Percentiles rank a stretch among this genome's conserved stretches.
These are phyloP conservation scores for Arbutus unedo DNA, from an alignment of 148 eudicot genomes.

Conservation along the genomic window DNA sequence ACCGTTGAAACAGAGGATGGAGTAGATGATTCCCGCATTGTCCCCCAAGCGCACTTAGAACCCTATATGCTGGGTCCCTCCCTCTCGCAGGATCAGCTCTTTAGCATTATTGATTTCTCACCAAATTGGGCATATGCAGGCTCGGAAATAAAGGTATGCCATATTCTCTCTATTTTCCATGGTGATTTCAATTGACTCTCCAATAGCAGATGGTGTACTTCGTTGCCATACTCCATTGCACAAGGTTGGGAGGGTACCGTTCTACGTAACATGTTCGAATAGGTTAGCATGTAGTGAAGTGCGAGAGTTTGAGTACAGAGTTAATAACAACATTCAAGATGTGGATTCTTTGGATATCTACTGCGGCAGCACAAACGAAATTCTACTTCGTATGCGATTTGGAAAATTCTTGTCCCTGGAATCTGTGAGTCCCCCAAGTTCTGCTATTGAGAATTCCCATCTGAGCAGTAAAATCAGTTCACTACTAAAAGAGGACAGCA, in stretches of 20 bases:
- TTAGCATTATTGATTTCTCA: slow-evolving; percentile 66
- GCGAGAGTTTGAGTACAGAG: slow-evolving; percentile 79
- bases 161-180: neutral
- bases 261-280: slow-evolving; percentile 88
- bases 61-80: slow-evolving; percentile 54
- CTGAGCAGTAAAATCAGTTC: slow-evolving; percentile 40
- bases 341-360: slow-evolving; percentile 28
- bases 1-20: slow-evolving; percentile 49
- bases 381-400: slow-evolving; percentile 45
- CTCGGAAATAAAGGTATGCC: slow-evolving; percentile 64
- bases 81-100: slow-evolving; percentile 68
- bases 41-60: slow-evolving; percentile 36
- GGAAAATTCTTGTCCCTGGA: slow-evolving; percentile 46
- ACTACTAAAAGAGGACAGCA: slow-evolving; percentile 34
- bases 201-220: slow-evolving; percentile 58
- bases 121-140: slow-evolving; percentile 72
- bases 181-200: neutral
- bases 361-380: slow-evolving; percentile 39
- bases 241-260: slow-evolving; percentile 74
- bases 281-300: slow-evolving; percentile 98
- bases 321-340: slow-evolving; percentile 26
- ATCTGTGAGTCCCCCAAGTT: slow-evolving; percentile 26
- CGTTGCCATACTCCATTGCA: slow-evolving; percentile 78
- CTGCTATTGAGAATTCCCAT: slow-evolving; percentile 25
- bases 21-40: slow-evolving; percentile 38